Evolutionary conservation across 495 filamentous ascomycete species (phyloP).

Genomic region (Penicillium tannophilum): DNA sequence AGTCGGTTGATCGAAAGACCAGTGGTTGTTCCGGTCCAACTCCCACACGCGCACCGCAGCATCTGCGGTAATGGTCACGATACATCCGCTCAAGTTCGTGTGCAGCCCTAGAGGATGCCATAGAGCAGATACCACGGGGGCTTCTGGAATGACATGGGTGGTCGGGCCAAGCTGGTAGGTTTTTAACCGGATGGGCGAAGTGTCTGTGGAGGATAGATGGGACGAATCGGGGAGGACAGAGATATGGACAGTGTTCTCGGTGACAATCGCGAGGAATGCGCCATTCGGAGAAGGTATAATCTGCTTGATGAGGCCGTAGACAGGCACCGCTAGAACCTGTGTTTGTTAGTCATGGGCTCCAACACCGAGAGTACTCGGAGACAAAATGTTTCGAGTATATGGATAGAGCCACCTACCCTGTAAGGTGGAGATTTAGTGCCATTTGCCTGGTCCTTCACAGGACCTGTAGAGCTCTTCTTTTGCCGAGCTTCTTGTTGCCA

Average conservation of each 20-base stretch:
- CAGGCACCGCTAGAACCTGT: constrained; percentile 69
- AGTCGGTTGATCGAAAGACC: constrained; percentile 80
- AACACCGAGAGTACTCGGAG: neutral
- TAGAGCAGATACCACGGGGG: constrained; percentile 71
- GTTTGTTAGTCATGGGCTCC: constrained; percentile 16
- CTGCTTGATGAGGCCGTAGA: constrained; percentile 76
- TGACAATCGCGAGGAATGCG: constrained; percentile 78
- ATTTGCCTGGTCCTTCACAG: constrained; percentile 14
- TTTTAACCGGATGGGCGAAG: constrained; percentile 68
- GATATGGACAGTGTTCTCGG: constrained; percentile 81
- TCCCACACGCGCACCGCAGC: constrained; percentile 89
- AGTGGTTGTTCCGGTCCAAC: constrained; percentile 72
- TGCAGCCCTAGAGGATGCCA: constrained; percentile 87
- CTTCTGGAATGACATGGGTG: constrained; percentile 80
- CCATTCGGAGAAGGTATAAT: constrained; percentile 78
- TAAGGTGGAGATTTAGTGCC: constrained; percentile 24
- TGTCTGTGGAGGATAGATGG: constrained; percentile 66
- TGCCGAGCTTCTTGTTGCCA: constrained; percentile 55
- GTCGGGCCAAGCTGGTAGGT: constrained; percentile 85
- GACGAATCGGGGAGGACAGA: constrained; percentile 74
- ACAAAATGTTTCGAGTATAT: neutral
- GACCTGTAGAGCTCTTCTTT: constrained; percentile 29
- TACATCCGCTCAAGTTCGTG: constrained; percentile 54
- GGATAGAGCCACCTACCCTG: constrained; percentile 30
- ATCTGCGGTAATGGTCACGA: constrained; percentile 84